phyloP scores from a whole-genome alignment of 2,329 filamentous ascomycete species.

The Penicillium sp. region DNA sequence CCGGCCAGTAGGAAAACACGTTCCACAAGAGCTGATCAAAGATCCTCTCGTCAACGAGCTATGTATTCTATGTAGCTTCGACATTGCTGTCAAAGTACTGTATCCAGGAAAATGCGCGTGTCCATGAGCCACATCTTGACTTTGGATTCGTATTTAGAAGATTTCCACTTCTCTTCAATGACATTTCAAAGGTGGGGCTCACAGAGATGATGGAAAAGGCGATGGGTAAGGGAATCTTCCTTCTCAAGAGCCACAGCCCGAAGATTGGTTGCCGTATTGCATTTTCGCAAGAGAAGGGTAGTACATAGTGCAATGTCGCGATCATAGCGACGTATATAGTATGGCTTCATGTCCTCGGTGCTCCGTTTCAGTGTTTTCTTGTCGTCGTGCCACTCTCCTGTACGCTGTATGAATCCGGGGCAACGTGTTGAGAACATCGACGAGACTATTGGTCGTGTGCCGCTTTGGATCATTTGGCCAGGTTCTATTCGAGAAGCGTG shows the following conservation, averaged over 20 bases:
- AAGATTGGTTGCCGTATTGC: background rate
- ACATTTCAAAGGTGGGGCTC: background rate
- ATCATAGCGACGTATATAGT: background rate
- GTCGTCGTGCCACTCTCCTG: background rate
- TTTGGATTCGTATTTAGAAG: background rate
- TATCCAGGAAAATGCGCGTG: slow-evolving; percentile 2
- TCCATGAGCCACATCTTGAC: background rate
- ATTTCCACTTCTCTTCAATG: background rate
- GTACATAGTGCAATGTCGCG: slow-evolving; percentile 3
- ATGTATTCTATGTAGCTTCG: too few relatives aligned
- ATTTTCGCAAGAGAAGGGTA: slow-evolving; percentile 5
- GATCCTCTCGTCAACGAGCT: too few relatives aligned
- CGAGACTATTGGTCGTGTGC: background rate
- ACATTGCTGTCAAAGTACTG: background rate
- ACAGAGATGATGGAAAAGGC: background rate
- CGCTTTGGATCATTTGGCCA: background rate
- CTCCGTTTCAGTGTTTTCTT: background rate
- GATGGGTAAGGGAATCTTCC: background rate
- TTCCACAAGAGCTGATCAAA: too few relatives aligned
- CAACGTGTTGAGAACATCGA: background rate
- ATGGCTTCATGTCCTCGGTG: background rate
- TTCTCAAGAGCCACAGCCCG: background rate
- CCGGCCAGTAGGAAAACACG: too few relatives aligned
- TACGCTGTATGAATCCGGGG: background rate
- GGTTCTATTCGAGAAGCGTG: background rate